Percentiles rank a stretch among this genome's conserved stretches.
These are phyloP conservation scores for Aspergillus persii DNA, from an alignment of 2,329 filamentous ascomycete species.

Conservation along the genomic window DNA sequence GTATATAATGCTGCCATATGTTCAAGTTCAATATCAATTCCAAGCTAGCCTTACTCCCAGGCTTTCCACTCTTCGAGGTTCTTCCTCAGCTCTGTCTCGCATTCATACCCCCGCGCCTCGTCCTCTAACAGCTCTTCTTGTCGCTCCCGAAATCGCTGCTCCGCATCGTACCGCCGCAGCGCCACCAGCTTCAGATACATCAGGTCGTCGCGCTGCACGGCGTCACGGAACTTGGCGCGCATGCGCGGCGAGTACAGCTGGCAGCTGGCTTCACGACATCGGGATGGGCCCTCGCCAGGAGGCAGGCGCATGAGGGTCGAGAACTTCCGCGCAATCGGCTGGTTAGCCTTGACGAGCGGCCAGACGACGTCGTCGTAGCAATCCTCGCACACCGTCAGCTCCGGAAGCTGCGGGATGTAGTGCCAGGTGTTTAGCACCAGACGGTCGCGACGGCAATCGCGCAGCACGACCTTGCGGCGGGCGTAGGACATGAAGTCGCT, in stretches of 20 bases:
- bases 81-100: slow-evolving; percentile 46
- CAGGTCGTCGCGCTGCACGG: slow-evolving; percentile 66
- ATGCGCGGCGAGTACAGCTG: slow-evolving; percentile 80
- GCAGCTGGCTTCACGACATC: slow-evolving; percentile 54
- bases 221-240: slow-evolving; percentile 68
- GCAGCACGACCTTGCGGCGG: slow-evolving; percentile 55
- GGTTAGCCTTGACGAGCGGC: slow-evolving; percentile 58
- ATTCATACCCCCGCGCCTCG: slow-evolving; percentile 58
- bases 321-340: slow-evolving; percentile 63
- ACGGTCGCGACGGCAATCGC: slow-evolving; percentile 66
- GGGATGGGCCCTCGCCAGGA: slow-evolving; percentile 46
- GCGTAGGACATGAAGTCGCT: slow-evolving; percentile 64
- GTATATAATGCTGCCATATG: neutral
- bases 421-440: slow-evolving; percentile 70
- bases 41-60: slow-evolving; percentile 43
- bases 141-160: slow-evolving; percentile 58
- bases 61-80: slow-evolving; percentile 53
- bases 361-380: slow-evolving; percentile 80
- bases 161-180: slow-evolving; percentile 56
- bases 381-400: slow-evolving; percentile 81
- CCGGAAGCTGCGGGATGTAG: slow-evolving; percentile 69
- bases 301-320: slow-evolving; percentile 59
- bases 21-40: neutral
- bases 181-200: slow-evolving; percentile 63
- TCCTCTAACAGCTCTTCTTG: slow-evolving; percentile 55